These are phyloP conservation scores for Thelonectria discophora DNA, from an alignment of 2,329 filamentous ascomycete genomes.

Conservation along the genomic window DNA sequence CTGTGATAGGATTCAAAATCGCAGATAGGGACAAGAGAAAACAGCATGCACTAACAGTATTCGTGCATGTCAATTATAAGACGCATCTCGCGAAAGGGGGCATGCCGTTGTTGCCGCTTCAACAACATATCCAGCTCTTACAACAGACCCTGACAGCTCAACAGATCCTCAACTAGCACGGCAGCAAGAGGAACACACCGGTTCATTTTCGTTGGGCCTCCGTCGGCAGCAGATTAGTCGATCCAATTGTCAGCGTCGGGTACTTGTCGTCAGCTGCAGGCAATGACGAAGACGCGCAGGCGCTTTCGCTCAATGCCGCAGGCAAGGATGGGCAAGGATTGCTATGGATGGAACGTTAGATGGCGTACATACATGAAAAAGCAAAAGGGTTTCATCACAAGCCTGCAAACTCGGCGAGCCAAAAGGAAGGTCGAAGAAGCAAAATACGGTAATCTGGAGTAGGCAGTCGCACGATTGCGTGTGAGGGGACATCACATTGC, in stretches of 20 bases:
- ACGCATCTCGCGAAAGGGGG: too few species aligned
- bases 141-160: not conserved
- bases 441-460: too few species aligned
- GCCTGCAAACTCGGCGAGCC: not conserved
- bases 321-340: not conserved
- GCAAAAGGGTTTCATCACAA: not conserved
- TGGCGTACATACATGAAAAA: not conserved
- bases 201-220: conserved; percentile 12
- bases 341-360: not conserved
- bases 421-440: not conserved
- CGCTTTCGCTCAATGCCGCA: not conserved
- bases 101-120: too few species aligned
- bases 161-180: not conserved
- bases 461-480: conserved; percentile 21
- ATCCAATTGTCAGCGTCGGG: not conserved
- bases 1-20: too few species aligned
- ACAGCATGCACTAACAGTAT: too few species aligned
- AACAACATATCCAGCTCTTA: too few species aligned
- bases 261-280: conserved; percentile 25
- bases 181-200: conserved; percentile 6
- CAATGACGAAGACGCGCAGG: conserved; percentile 31
- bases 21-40: too few species aligned
- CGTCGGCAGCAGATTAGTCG: not conserved
- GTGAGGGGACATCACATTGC: conserved; percentile 2
- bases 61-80: too few species aligned